phyloP scores from a whole-genome alignment of 441 rosid species.

The Hypseocharis bilobata region DNA sequence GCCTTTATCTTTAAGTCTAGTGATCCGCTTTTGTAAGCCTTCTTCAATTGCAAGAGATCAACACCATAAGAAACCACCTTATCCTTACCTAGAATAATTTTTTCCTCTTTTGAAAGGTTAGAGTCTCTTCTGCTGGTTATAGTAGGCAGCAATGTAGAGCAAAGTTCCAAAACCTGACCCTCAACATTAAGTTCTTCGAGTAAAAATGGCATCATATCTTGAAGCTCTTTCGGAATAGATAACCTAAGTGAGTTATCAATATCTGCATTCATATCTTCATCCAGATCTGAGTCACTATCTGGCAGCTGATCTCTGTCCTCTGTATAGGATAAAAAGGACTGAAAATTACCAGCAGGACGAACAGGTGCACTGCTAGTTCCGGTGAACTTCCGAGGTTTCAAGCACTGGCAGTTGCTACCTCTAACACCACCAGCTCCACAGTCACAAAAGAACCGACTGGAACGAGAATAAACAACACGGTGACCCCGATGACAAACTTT shows the following conservation, averaged over 20 bases:
- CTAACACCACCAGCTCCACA: slow-evolving; percentile 99
- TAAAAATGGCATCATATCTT: slow-evolving; percentile 50
- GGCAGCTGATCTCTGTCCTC: slow-evolving; percentile 85
- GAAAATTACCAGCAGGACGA: slow-evolving; percentile 57
- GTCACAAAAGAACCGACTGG: slow-evolving; percentile 97
- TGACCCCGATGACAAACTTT: slow-evolving; percentile 99
- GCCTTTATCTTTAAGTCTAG: slow-evolving; percentile 95
- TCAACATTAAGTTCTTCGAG: slow-evolving; percentile 86
- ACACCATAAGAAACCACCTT: slow-evolving; percentile 70
- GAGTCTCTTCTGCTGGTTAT: slow-evolving; percentile 73
- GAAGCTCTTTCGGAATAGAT: slow-evolving; percentile 70
- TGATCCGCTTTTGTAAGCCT: slow-evolving; percentile 97
- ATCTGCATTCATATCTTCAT: slow-evolving; percentile 59
- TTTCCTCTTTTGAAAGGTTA: slow-evolving; percentile 62
- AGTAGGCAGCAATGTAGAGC: slow-evolving; percentile 68
- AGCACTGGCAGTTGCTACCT: slow-evolving; percentile 95
- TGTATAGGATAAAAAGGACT: slow-evolving; percentile 65
- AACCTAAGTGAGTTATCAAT: slow-evolving; percentile 49
- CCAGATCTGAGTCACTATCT: slow-evolving; percentile 92
- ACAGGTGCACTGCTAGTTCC: slow-evolving; percentile 53
- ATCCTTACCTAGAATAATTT: slow-evolving; percentile 64
- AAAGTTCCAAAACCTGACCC: slow-evolving; percentile 64
- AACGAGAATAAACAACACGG: slow-evolving; percentile 98
- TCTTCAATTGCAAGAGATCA: slow-evolving; percentile 89
- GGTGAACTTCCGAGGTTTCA: slow-evolving; percentile 91